Base-by-base conservation (phyloP, 257 asterid species). In the Gentiana dahurica region DNA sequence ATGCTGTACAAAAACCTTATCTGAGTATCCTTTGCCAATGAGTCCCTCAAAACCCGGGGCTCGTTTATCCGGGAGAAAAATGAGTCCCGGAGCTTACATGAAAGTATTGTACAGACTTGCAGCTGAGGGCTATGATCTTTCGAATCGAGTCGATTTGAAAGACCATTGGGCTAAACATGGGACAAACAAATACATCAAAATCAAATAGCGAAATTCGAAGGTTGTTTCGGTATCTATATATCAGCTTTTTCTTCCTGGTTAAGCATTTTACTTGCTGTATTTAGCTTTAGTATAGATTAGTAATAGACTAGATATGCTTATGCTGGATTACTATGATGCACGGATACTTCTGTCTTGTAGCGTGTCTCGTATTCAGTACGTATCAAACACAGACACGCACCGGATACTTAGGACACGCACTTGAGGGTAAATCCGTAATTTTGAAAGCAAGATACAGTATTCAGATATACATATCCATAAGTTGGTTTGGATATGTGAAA, bases 11-110 rank as follows among this genome's bases (percentile, higher is more conserved):
- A 56, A 60, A n/a, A 51, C 70, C 58, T 15, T 71, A 5, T 76
- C 78, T 60, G 63, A 58, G 46, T 76, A 58, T 65, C 76, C 81
- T n/a, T 68, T 76, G 49, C 81, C 81, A 5, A 36, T 62, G 63
- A 66, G 64, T 45, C 61, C 64, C 57, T 72, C 58, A 41, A 75
- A 51, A 53, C 77, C 76, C 24, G 75, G 78, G 9, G 57, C 55
- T 49, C 67, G 78, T 2, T 34, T 59, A 32, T 6, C 67, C 44
- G 81, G 78, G 44, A 68, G 81, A 33, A 76, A 71, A 65, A 76
- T 72, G 75, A 62, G 61, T 37, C 55, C 44, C 43, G 78, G 75
- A 46, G 81, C 70, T 12, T 75, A 71, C 58, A 52, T 34, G 45
- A 75, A 75, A 48, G 63, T 75, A 68, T 63, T 75, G n/a, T 59